Evolutionary conservation across 371 early-diverging fungal species (phyloP), one percentile per base, ranked within the genome.

Genomic region (Blakeslea trispora): DNA sequence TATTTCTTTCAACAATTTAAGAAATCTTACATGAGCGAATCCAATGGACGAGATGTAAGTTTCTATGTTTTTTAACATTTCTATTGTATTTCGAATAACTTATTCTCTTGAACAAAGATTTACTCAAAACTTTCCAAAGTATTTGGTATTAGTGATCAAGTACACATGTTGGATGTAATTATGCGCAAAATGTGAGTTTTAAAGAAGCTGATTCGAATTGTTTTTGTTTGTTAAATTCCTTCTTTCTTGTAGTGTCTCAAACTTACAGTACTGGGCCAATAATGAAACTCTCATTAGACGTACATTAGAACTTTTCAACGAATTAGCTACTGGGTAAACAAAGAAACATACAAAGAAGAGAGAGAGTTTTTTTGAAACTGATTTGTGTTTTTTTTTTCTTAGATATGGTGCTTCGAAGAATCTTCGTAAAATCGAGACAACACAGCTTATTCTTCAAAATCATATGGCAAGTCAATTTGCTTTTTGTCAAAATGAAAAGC

Each of bases 281-380:
- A 74, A 76, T 53, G 60, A 62, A 37, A 46, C 35, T 35, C 45
- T 68, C 9, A 55, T 71, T 17, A 50, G 64, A 13, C 59, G 63
- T 28, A 63, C 90, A 0, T 66, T 94, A 28, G 79, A 77, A 39
- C 74, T 93, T 37, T 84, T 93, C 51, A 76, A 83, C 48, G 92
- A 92, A 45, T 63, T 95, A n/a, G 81, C 94, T 1, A 78, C 83
- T n/a, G 94, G 95, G 79, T 91, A 85, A 47, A n/a, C n/a, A n/a
- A n/a, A n/a, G n/a, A n/a, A n/a, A n/a, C n/a, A n/a, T n/a, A n/a
- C n/a, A n/a, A n/a, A n/a, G n/a, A n/a, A n/a, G n/a, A n/a, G n/a
- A n/a, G n/a, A n/a, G n/a, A n/a, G n/a, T n/a, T n/a, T n/a, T n/a
- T n/a, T n/a, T n/a, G n/a, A n/a, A n/a, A n/a, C n/a, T n/a, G n/a